phyloP scores from a whole-genome alignment of 2,329 filamentous ascomycete genomes.

The Venturia effusa region DNA sequence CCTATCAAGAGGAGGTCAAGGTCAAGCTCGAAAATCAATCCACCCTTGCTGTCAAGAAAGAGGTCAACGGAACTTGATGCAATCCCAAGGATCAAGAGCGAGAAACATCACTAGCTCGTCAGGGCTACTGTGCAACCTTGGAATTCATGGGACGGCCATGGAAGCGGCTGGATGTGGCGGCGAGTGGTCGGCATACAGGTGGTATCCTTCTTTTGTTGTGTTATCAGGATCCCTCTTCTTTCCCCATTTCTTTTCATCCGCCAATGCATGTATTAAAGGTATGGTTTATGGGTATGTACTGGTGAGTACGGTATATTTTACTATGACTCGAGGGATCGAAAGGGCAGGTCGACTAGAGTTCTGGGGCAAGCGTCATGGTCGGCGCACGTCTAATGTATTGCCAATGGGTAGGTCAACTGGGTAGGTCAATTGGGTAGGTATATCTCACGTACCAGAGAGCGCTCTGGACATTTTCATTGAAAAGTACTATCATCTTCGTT shows the following conservation, averaged over 20 bases:
- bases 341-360: not conserved
- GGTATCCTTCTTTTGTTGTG: not conserved
- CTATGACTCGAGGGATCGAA: not conserved
- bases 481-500: not conserved
- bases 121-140: too few species aligned
- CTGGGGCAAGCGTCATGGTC: not conserved
- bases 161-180: not conserved
- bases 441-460: not conserved
- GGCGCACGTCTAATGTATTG: not conserved
- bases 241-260: not conserved
- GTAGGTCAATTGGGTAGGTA: constrained; percentile 3
- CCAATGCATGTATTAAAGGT: not conserved
- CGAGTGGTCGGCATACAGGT: not conserved
- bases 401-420: constrained; percentile 1
- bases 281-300: not conserved
- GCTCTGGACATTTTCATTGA: not conserved
- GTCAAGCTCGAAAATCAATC: too few species aligned
- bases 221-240: not conserved
- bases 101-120: too few species aligned
- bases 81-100: too few species aligned
- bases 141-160: too few species aligned
- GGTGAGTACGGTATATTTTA: not conserved
- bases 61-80: too few species aligned
- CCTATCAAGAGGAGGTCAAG: too few species aligned
- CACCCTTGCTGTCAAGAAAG: too few species aligned